Base-by-base conservation (phyloP, 2,329 filamentous ascomycete species). In the Volutella citrinella region DNA sequence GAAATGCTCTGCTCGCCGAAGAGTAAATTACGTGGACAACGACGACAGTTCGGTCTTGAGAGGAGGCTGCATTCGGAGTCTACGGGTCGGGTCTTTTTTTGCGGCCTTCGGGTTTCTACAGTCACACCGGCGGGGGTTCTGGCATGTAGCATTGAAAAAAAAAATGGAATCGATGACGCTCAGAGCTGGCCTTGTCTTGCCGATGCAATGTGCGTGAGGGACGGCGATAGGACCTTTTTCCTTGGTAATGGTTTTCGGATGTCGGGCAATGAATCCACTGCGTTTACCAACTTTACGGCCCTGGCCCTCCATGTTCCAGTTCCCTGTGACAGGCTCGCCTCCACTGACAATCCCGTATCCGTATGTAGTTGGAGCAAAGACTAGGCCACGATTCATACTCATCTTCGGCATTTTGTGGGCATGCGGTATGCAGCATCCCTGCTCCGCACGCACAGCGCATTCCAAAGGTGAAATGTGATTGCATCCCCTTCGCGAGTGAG, bases 1-100 rank as follows among this genome's bases (percentile, higher is more conserved):
- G 89, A 70, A 84, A 80, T 65, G 89, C 87, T 64, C 69, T 94
- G 69, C 66, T 84, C 62, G 87, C 76, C 66, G 74, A 76, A 60
- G 74, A 75, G 61, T 70, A 75, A 62, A 67, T 63, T 56, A 65
- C 64, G 60, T 69, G 65, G 57, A 61, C 49, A 57, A 59, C 47
- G 49, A 59, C 55, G 56, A 67, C 56, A 61, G 63, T 60, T 62
- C 60, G 62, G 66, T 68, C 61, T 65, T 69, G 63, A 69, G 64
- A 68, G 68, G 65, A 68, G 68, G 69, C 69, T 73, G 69, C 70
- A 74, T 74, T 72, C 66, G 72, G 72, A 74, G 72, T 76, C 70
- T 74, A 68, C 66, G 70, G 66, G 69, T 73, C 72, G 66, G 70
- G 69, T 70, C 66, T 68, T 63, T 70, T 65, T 64, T 65, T 64